Percentiles rank a stretch among this genome's conserved stretches.
Conservation (phyloP, 192 early-diverging fungal species). For the Gaertneriomyces sp. region DNA sequence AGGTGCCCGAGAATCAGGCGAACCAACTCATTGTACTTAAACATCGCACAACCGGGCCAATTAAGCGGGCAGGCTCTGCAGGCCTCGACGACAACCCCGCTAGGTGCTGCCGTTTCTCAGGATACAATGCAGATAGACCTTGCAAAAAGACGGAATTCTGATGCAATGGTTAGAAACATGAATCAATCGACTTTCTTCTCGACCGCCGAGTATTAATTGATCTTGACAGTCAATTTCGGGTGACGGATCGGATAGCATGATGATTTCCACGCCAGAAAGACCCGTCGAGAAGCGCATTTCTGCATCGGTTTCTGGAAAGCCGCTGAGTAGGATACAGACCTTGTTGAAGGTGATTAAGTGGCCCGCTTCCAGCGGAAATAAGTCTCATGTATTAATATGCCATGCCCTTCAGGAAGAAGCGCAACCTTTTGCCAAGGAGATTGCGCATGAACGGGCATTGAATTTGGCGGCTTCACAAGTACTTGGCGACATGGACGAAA, state of each 20-base stretch:
- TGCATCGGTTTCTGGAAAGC: neutral
- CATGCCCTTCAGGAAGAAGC: slow-evolving; percentile 14
- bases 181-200: neutral
- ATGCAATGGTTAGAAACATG: slow-evolving; percentile 2
- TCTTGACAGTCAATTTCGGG: neutral
- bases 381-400: too few relatives aligned
- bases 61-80: too few relatives aligned
- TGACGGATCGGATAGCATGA: neutral
- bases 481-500: too few relatives aligned
- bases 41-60: too few relatives aligned
- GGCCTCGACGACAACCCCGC: too few relatives aligned
- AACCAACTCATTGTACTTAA: too few relatives aligned
- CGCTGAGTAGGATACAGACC: neutral
- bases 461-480: neutral
- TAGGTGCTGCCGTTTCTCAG: too few relatives aligned
- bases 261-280: too few relatives aligned
- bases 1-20: too few relatives aligned
- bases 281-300: too few relatives aligned
- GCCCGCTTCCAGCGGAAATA: too few relatives aligned
- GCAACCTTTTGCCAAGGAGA: slow-evolving; percentile 28
- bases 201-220: neutral
- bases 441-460: slow-evolving; percentile 24
- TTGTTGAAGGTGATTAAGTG: neutral
- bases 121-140: too few relatives aligned
- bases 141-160: neutral